Evolutionary conservation across 495 filamentous ascomycete species (phyloP).

Genomic region (Cercophora scortea): DNA sequence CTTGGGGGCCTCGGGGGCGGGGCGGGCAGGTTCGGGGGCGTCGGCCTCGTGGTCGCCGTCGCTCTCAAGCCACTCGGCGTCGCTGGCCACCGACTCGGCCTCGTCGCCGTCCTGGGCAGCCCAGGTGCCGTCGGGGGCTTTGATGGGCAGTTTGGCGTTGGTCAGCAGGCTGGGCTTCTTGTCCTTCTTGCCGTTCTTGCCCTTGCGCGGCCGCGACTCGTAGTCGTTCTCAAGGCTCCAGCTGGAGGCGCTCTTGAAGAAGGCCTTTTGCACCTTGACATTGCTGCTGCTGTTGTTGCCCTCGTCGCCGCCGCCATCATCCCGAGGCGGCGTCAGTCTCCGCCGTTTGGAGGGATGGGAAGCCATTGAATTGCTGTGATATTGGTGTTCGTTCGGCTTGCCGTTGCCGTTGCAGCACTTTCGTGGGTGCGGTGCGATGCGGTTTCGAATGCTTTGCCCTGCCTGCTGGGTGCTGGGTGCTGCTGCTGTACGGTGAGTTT

Average conservation of each 20-base stretch:
- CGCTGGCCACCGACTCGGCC: constrained; percentile 41
- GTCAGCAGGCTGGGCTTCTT: constrained; percentile 31
- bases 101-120: constrained; percentile 41
- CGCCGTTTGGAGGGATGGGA: constrained; percentile 37
- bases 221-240: constrained; percentile 94
- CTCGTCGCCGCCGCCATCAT: constrained; percentile 13
- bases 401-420: no score
- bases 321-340: constrained; percentile 32
- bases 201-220: constrained; percentile 68
- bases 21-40: constrained; percentile 22
- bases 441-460: no score
- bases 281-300: constrained; percentile 9
- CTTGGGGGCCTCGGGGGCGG: constrained; percentile 47
- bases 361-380: no score
- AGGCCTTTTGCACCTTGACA: constrained; percentile 33
- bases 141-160: constrained; percentile 64
- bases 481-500: constrained; percentile 1
- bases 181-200: constrained; percentile 64
- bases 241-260: constrained; percentile 38
- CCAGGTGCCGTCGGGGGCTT: constrained; percentile 66
- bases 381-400: background rate
- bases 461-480: no score
- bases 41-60: constrained; percentile 34
- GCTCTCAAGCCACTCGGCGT: constrained; percentile 47
- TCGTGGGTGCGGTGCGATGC: no score